phyloP scores from a whole-genome alignment of 169 alveolate genomes.

The Cryptosporidium baileyi region DNA sequence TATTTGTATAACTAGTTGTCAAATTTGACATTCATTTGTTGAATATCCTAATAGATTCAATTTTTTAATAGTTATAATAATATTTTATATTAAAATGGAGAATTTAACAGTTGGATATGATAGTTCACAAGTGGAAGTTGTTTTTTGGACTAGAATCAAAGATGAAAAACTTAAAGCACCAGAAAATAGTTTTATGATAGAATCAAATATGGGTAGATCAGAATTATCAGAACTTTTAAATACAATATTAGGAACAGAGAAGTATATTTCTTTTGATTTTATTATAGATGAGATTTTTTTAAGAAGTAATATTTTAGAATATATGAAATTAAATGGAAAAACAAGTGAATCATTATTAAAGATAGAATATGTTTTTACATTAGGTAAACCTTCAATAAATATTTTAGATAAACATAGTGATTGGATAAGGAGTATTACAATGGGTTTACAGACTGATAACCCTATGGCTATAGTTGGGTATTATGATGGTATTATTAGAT shows the following conservation, averaged over 20 bases:
- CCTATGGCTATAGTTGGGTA: constrained; percentile 20
- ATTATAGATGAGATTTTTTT: constrained; percentile 38
- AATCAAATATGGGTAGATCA: background rate
- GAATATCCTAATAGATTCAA: too few species aligned
- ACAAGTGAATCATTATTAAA: constrained; percentile 41
- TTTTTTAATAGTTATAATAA: too few species aligned
- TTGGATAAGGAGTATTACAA: constrained; percentile 36
- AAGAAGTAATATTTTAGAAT: constrained; percentile 9
- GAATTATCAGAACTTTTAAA: constrained; percentile 41
- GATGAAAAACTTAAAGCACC: constrained; percentile 24
- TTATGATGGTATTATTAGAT: constrained; percentile 46
- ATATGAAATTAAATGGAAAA: constrained; percentile 9
- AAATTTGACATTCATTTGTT: too few species aligned
- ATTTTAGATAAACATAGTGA: constrained; percentile 20
- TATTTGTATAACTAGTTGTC: too few species aligned
- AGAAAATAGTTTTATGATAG: constrained; percentile 30
- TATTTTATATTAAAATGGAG: too few species aligned
- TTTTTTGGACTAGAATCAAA: constrained; percentile 36
- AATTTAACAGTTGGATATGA: background rate
- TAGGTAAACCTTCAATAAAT: constrained; percentile 10
- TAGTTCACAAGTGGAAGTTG: constrained; percentile 30
- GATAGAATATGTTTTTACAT: constrained; percentile 10
- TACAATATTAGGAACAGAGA: constrained; percentile 4
- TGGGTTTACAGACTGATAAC: constrained; percentile 24
- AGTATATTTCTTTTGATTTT: constrained; percentile 9